Percentiles rank a stretch among this genome's conserved stretches.
phyloP scores from a whole-genome alignment of 352 stramenopile species.

The Phytophthora colocasiae region DNA sequence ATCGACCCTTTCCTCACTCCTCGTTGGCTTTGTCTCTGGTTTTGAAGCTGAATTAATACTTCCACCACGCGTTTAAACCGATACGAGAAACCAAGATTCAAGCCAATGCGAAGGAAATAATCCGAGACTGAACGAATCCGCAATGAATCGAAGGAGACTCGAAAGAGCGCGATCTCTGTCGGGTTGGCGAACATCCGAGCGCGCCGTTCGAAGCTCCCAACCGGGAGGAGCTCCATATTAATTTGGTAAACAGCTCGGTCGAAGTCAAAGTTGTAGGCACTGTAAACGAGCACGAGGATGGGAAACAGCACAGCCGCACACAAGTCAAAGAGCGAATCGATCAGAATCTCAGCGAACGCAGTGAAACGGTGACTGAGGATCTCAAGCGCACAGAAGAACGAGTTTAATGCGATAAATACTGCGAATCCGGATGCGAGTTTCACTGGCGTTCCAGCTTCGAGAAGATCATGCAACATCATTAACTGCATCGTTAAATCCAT shows the following conservation, averaged over 20 bases:
- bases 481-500: conserved; percentile 41
- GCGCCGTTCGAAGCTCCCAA: conserved; percentile 43
- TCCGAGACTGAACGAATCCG: conserved; percentile 33
- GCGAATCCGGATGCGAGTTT: conserved; percentile 29
- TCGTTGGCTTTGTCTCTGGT: conserved; percentile 3
- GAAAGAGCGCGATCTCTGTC: conserved; percentile 37
- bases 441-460: conserved; percentile 41
- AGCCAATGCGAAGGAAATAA: conserved; percentile 44
- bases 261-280: conserved; percentile 35
- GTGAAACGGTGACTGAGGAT: conserved; percentile 31
- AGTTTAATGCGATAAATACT: conserved; percentile 32
- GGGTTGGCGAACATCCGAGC: conserved; percentile 40
- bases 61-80: conserved; percentile 49
- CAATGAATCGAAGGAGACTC: conserved; percentile 42
- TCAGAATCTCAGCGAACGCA: conserved; percentile 42
- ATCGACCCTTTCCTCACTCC: background rate
- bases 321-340: conserved; percentile 52
- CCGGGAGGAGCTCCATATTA: conserved; percentile 28
- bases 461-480: conserved; percentile 30
- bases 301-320: conserved; percentile 39
- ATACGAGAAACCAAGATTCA: conserved; percentile 47
- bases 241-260: conserved; percentile 35
- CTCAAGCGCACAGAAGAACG: conserved; percentile 25
- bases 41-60: conserved; percentile 32
- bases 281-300: conserved; percentile 33